phyloP scores from a whole-genome alignment of 2,329 filamentous ascomycete genomes.

The Thielaviopsis populi region DNA sequence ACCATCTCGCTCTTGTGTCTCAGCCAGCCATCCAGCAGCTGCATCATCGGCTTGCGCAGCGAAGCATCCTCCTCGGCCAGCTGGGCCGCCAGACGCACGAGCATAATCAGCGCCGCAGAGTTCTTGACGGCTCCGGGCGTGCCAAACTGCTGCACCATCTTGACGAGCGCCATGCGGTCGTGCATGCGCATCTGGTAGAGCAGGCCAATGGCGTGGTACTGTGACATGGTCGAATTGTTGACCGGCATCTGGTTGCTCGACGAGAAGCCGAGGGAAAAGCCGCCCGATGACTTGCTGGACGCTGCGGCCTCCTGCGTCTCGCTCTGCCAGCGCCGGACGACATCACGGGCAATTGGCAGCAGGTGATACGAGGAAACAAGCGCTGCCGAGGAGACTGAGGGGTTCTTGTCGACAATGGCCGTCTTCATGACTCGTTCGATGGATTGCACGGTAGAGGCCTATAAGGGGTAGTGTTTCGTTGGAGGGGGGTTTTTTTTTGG shows the following conservation, averaged over 20 bases:
- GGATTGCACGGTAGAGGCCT: slow-evolving; percentile 90
- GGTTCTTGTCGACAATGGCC: slow-evolving; percentile 97
- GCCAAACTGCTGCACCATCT: slow-evolving; percentile 99
- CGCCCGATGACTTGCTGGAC: slow-evolving; percentile 71
- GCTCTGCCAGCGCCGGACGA: slow-evolving; percentile 94
- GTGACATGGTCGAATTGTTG: slow-evolving; percentile 91
- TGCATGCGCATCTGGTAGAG: slow-evolving; percentile 96
- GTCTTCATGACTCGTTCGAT: slow-evolving; percentile 99
- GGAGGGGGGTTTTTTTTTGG: no score
- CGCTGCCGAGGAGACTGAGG: slow-evolving; percentile 89
- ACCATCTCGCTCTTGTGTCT: slow-evolving; percentile 99
- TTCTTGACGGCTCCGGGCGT: slow-evolving; percentile 86
- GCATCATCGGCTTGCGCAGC: slow-evolving; percentile 89
- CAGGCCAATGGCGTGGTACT: slow-evolving; percentile 95
- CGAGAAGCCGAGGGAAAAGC: slow-evolving; percentile 86
- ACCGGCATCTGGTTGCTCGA: slow-evolving; percentile 60
- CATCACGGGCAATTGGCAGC: slow-evolving; percentile 85
- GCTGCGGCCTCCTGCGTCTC: slow-evolving; percentile 95
- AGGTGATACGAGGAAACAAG: slow-evolving; percentile 96
- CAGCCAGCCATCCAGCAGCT: slow-evolving; percentile 88
- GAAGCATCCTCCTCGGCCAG: slow-evolving; percentile 84
- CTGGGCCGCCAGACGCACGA: slow-evolving; percentile 84
- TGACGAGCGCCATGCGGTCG: slow-evolving; percentile 94
- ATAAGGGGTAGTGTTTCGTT: no score
- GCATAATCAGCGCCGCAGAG: slow-evolving; percentile 78